A percentile compares a stretch with the other conserved stretches of the same genome.
phyloP scores from a whole-genome alignment of 192 early-diverging fungal genomes.

The Umbelopsis vinacea region DNA sequence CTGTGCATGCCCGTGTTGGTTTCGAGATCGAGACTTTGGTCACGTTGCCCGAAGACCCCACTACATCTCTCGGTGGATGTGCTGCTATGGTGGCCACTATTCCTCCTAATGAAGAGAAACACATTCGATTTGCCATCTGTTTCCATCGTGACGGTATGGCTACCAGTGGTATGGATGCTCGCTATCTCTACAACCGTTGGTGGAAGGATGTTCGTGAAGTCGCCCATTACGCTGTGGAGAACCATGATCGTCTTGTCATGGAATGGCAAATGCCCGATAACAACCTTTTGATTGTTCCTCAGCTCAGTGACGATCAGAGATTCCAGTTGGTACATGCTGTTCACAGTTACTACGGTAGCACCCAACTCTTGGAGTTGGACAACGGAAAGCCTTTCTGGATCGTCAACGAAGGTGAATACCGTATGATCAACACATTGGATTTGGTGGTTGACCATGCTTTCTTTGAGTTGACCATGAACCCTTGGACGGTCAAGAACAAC shows the following conservation, averaged over 20 bases:
- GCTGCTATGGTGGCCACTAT: conserved; percentile 15
- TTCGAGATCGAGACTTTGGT: conserved; percentile 22
- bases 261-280: conserved; percentile 28
- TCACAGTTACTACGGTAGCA: conserved; percentile 34
- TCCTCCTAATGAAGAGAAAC: conserved; percentile 11
- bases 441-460: conserved; percentile 30
- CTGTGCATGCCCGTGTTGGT: conserved; percentile 6
- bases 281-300: conserved; percentile 12
- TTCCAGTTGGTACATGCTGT: conserved; percentile 33
- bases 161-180: conserved; percentile 26
- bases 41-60: conserved; percentile 7
- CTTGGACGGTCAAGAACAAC: conserved; percentile 29
- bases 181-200: conserved; percentile 19
- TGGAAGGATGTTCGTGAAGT: conserved; percentile 25
- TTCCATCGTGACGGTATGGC: conserved; percentile 22
- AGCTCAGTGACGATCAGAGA: conserved; percentile 7
- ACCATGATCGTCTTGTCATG: conserved; percentile 22
- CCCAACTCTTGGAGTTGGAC: background rate
- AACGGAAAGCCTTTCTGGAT: conserved; percentile 26
- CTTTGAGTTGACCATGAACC: conserved; percentile 30
- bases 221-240: conserved; percentile 21
- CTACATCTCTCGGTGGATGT: conserved; percentile 19
- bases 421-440: conserved; percentile 36
- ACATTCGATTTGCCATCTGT: conserved; percentile 24
- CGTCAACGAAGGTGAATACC: conserved; percentile 33